These are phyloP conservation scores for Phytopythium oedochilum DNA, from an alignment of 352 stramenopile genomes.

Conservation along the genomic window DNA sequence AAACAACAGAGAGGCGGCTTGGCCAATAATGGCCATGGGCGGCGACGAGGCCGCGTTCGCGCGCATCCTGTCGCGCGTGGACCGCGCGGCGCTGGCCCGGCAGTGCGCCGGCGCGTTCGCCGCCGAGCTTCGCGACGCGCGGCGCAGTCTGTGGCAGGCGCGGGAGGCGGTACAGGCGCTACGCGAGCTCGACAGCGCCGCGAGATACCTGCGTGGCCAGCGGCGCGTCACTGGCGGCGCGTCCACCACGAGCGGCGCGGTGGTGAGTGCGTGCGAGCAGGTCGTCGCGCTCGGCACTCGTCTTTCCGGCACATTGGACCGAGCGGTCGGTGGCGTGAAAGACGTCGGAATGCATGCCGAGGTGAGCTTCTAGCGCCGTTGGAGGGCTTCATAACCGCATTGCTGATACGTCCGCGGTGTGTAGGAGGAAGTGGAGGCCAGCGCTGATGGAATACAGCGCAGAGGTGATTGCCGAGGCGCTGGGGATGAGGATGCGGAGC, in stretches of 20 bases:
- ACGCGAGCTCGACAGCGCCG: slow-evolving; percentile 20
- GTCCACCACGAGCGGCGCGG: background rate
- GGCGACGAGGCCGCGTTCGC: slow-evolving; percentile 22
- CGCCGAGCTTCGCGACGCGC: slow-evolving; percentile 9
- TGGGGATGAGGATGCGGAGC: too few relatives aligned
- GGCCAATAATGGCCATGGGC: too few relatives aligned
- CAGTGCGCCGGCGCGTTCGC: slow-evolving; percentile 13
- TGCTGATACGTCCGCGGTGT: too few relatives aligned
- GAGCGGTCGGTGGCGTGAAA: background rate
- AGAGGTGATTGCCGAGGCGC: too few relatives aligned
- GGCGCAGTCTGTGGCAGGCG: slow-evolving; percentile 5
- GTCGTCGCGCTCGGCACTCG: background rate
- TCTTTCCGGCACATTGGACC: background rate
- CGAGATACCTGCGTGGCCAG: slow-evolving; percentile 11
- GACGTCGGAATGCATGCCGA: background rate
- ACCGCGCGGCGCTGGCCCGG: slow-evolving; percentile 14
- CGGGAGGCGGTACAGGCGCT: slow-evolving; percentile 13
- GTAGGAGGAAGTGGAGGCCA: background rate
- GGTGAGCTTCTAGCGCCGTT: background rate
- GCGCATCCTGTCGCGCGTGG: slow-evolving; percentile 24
- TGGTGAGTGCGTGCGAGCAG: background rate
- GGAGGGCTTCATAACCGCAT: too few relatives aligned
- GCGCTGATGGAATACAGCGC: too few relatives aligned
- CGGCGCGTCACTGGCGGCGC: slow-evolving; percentile 7
- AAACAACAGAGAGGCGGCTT: too few relatives aligned